Evolutionary conservation across 176 grass and related monocot species (phyloP), one percentile per base, ranked within the genome.

Genomic region (Paspalum vaginatum): DNA sequence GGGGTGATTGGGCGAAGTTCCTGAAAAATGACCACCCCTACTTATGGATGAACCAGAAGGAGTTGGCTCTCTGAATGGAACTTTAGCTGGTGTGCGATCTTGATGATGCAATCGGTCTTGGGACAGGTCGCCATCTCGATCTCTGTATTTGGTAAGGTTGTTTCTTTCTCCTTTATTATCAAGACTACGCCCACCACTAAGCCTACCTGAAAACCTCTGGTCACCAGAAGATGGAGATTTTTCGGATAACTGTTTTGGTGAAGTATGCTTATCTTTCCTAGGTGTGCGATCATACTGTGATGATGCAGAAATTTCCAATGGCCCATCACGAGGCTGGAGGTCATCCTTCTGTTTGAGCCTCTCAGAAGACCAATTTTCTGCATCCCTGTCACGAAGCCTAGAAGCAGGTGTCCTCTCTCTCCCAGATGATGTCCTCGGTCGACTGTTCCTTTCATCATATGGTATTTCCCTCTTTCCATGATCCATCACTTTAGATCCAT

Each of bases 401-500:
- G 88, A 86, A 78, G 84, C 83, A 83, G 89, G 86, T 70, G 90
- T 88, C 41, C 88, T 82, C 43, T 95, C 92, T 76, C 90, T 89
- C 49, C 74, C 80, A 81, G 90, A 80, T 40, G 74, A 84, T 81
- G 80, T 72, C 75, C 81, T 95, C 57, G 83, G 60, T 38, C 89
- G 87, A 84, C 75, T 81, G 72, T 80, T 74, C 87, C 93, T 95
- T 58, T 95, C 97, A 32, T 99, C 97, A 76, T 80, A 76, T 13
- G 45, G 55, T 61, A 78, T 69, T 67, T 91, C 88, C 88, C 87
- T 95, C 75, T 89, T 91, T 77, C 82, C 57, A 71, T 88, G 90
- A 80, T 99, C 96, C 47, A 77, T n/a, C 60, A 54, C 62, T 84
- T 93, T 99, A 43, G 84, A 95, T 79, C 91, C 86, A 40, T 93